phyloP scores from a whole-genome alignment of 2,329 filamentous ascomycete genomes.

The Aspergillus sp. region DNA sequence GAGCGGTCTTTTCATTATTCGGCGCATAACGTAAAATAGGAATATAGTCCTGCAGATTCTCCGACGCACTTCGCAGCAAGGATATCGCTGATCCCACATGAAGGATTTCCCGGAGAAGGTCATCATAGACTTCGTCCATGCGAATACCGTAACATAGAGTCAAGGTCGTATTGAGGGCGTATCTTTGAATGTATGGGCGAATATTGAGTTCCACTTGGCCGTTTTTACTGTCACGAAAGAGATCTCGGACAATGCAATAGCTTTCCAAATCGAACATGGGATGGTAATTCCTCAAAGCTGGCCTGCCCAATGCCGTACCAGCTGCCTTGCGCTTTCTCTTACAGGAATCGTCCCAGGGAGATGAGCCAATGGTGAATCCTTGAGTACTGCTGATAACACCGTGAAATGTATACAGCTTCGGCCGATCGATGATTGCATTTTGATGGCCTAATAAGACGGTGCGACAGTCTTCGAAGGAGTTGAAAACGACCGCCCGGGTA shows the following conservation, averaged over 20 bases:
- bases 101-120: constrained; percentile 68
- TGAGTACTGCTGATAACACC: constrained; percentile 70
- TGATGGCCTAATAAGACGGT: constrained; percentile 71
- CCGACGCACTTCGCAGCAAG: constrained; percentile 69
- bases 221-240: constrained; percentile 61
- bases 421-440: constrained; percentile 70
- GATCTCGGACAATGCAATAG: constrained; percentile 66
- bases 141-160: constrained; percentile 75
- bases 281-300: constrained; percentile 70
- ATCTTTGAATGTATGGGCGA: constrained; percentile 67
- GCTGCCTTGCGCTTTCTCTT: constrained; percentile 72
- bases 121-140: constrained; percentile 66
- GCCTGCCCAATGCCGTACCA: constrained; percentile 70
- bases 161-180: constrained; percentile 70
- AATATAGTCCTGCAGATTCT: constrained; percentile 78
- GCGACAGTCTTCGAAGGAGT: constrained; percentile 69
- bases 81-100: constrained; percentile 71
- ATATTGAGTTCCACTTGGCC: constrained; percentile 65
- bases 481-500: constrained; percentile 67
- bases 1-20: constrained; percentile 56
- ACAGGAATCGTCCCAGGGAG: constrained; percentile 74
- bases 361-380: constrained; percentile 76
- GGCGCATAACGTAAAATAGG: constrained; percentile 63
- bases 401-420: constrained; percentile 74
- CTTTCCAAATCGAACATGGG: constrained; percentile 75